phyloP scores from a whole-genome alignment of 1,284 basidiomycete genomes.

The Cutaneotrichosporon sp. region DNA sequence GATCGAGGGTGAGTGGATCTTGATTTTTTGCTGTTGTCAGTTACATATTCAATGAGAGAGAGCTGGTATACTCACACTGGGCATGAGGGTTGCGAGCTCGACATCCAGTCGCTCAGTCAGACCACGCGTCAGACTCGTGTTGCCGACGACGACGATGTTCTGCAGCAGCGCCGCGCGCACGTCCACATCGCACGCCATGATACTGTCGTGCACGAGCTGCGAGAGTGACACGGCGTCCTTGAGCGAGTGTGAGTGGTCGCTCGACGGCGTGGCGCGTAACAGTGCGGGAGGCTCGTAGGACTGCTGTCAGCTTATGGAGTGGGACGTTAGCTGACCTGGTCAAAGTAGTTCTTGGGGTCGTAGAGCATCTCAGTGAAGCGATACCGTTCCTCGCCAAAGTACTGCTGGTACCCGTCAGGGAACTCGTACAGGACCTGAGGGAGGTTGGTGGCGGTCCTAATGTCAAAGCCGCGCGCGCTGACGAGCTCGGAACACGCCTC shows the following conservation, averaged over 20 bases:
- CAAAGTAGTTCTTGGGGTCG: slow-evolving; percentile 70
- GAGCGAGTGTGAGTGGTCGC: slow-evolving; percentile 64
- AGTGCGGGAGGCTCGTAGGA: slow-evolving; percentile 40
- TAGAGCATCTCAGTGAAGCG: slow-evolving; percentile 87
- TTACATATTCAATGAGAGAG: too few species aligned
- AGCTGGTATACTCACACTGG: slow-evolving; percentile 63
- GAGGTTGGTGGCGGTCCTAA: slow-evolving; percentile 37
- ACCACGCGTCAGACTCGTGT: slow-evolving; percentile 81
- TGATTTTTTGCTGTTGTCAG: slow-evolving; percentile 57
- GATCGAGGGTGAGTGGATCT: slow-evolving; percentile 87
- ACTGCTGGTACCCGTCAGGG: slow-evolving; percentile 86
- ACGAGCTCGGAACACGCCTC: slow-evolving; percentile 79
- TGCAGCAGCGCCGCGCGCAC: slow-evolving; percentile 82
- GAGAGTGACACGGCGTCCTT: slow-evolving; percentile 62
- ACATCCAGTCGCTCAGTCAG: slow-evolving; percentile 78
- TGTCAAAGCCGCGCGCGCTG: slow-evolving; percentile 41
- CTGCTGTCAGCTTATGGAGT: slow-evolving; percentile 16
- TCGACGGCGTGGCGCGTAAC: slow-evolving; percentile 40
- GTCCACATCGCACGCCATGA: slow-evolving; percentile 86
- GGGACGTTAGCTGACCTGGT: slow-evolving; percentile 42
- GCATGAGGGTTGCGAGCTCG: slow-evolving; percentile 74
- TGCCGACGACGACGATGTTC: slow-evolving; percentile 94
- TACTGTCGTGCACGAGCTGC: slow-evolving; percentile 71
- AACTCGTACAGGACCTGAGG: slow-evolving; percentile 72
- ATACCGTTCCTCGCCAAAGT: slow-evolving; percentile 80